Evolutionary conservation across 441 rosid genomes (phyloP).

Genomic region (Erysimum pusillum): DNA sequence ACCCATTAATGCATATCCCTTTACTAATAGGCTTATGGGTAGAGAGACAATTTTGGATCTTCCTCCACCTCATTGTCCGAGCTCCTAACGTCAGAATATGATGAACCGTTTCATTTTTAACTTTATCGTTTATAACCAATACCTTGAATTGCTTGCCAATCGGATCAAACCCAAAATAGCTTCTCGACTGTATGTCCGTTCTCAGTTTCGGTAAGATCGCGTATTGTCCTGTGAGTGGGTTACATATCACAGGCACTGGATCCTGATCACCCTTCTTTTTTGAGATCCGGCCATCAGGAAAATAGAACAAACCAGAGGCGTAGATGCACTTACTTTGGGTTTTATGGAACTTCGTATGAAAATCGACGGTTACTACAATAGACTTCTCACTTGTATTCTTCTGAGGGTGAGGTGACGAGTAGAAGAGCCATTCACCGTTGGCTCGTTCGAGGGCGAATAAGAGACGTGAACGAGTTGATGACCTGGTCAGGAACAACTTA

Average conservation of each 20-base stretch:
- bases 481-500: background rate
- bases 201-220: background rate
- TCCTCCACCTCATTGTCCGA: background rate
- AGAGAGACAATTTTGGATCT: no score
- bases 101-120: background rate
- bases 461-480: background rate
- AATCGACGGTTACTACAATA: background rate
- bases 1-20: background rate
- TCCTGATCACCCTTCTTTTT: background rate
- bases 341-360: background rate
- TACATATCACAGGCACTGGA: background rate
- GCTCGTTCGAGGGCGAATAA: background rate
- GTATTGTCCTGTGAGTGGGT: background rate
- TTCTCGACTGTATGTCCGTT: background rate
- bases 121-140: background rate
- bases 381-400: background rate
- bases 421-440: background rate
- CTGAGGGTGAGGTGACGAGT: background rate
- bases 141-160: background rate
- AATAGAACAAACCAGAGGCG: background rate
- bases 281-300: background rate
- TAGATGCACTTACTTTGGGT: background rate
- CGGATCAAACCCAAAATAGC: background rate
- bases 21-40: no score
- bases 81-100: background rate